Conservation (phyloP, 768 basidiomycete species). For the Pleurotus salmoneostramineus region DNA sequence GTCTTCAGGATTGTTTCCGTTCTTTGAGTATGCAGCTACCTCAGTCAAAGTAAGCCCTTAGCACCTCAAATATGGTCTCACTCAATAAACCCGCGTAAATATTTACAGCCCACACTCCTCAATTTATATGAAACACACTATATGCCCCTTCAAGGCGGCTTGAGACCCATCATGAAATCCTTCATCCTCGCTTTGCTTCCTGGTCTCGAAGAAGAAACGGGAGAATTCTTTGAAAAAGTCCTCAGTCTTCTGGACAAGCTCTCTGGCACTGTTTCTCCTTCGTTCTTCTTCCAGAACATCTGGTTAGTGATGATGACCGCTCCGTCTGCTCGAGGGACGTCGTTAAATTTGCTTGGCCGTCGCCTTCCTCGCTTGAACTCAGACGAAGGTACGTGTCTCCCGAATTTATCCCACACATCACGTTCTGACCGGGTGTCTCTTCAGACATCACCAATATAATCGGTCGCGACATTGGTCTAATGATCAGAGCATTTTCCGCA, state of each 20-base stretch:
- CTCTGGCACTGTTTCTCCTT: slow-evolving; percentile 77
- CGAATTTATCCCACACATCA: neutral
- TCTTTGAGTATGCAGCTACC: slow-evolving; percentile 99
- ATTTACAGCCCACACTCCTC: slow-evolving; percentile 73
- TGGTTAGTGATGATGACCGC: slow-evolving; percentile 93
- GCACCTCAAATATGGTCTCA: neutral
- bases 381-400: slow-evolving; percentile 56
- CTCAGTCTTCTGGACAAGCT: slow-evolving; percentile 75
- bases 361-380: slow-evolving; percentile 68
- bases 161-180: slow-evolving; percentile 91
- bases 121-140: slow-evolving; percentile 93
- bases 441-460: slow-evolving; percentile 68
- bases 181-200: slow-evolving; percentile 92
- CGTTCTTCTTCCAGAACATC: slow-evolving; percentile 94
- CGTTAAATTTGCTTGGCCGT: slow-evolving; percentile 83
- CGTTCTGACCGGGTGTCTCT: neutral
- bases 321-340: slow-evolving; percentile 78
- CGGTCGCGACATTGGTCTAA: slow-evolving; percentile 85
- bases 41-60: slow-evolving; percentile 73
- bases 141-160: slow-evolving; percentile 72
- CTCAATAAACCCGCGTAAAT: neutral
- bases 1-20: slow-evolving; percentile 96
- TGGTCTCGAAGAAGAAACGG: slow-evolving; percentile 95
- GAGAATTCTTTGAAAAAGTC: slow-evolving; percentile 96
- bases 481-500: slow-evolving; percentile 90